Base-by-base conservation (phyloP, 164 flowering plant genomes). In the Kingdonia uniflora region DNA sequence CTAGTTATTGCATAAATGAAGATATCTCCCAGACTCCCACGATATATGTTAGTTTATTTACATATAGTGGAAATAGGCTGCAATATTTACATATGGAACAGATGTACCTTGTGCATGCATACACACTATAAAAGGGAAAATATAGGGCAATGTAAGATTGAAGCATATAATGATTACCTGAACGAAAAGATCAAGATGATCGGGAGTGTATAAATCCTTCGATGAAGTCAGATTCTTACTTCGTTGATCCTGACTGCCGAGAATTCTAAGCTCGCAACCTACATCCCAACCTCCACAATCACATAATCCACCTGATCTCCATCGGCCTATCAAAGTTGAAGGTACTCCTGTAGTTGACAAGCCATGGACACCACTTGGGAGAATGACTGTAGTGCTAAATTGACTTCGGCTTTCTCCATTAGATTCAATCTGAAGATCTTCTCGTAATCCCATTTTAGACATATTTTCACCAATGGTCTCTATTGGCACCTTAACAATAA, bases 251-350 rank as follows among this genome's bases (percentile, higher is more conserved):
- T 64, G 38, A 51, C 71, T 66, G 25, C 70, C 43, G 23, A 91
- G 85, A 52, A 82, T 46, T 37, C 71, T 63, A 15, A 91, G 61
- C 48, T 68, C 70, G 77, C 98, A 91, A 52, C 98, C 98, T 52
- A 77, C 42, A 64, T 91, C 98, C 98, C 98, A 91, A 46, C 98
- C 98, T 33, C 98, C 98, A 70, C 98, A 91, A 51, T 91, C 98
- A 52, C 98, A 91, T 41, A 75, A 71, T 52, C 98, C 98, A 33
- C 88, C 94, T n/a, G 92, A 71, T 72, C 54, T 84, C 98, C 96
- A 91, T 47, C 98, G 61, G 22, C 77, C 60, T 21, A 92, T 70
- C 69, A 92, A 65, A 54, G 87, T 65, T 6, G 95, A 78, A 59
- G 95, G 99, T 14, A 50, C 60, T 47, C 89, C 92, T 23, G 65